Evolutionary conservation across 1,139 yeast genomes (phyloP).

Genomic region (Blastobotrys aristatus): DNA sequence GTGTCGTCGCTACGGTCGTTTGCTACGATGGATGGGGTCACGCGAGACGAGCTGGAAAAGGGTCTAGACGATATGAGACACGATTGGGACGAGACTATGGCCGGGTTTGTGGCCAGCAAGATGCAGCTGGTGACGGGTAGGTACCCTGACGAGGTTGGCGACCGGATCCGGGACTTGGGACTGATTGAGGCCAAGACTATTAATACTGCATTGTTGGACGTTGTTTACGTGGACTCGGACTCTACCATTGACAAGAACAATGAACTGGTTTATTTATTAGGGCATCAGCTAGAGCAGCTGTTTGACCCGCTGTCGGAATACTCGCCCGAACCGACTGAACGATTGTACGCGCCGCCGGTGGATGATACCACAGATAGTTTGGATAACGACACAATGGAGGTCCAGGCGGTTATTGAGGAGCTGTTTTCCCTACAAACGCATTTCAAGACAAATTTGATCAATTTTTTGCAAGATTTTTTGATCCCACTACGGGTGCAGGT

Average conservation of each 20-base stretch:
- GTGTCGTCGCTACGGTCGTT: conserved; percentile 65
- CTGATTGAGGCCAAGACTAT: conserved; percentile 52
- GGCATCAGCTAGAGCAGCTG: conserved; percentile 79
- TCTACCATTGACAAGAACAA: conserved; percentile 61
- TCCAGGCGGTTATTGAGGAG: conserved; percentile 56
- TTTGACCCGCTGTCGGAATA: conserved; percentile 89
- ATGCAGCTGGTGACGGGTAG: conserved; percentile 49
- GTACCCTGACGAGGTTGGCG: conserved; percentile 56
- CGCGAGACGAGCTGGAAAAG: conserved; percentile 21
- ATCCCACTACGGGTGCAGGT: conserved; percentile 74
- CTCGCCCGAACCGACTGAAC: conserved; percentile 81
- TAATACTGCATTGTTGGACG: conserved; percentile 60
- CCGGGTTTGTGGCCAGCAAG: conserved; percentile 64
- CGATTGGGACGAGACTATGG: conserved; percentile 66
- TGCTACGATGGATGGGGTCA: conserved; percentile 44
- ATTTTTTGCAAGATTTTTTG: conserved; percentile 68
- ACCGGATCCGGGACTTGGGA: conserved; percentile 49
- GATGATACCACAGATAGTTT: neutral
- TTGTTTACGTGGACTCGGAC: conserved; percentile 58
- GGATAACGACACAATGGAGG: conserved; percentile 17
- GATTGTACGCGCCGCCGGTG: conserved; percentile 53
- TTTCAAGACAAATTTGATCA: conserved; percentile 65
- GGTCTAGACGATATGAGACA: conserved; percentile 11
- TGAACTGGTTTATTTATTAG: conserved; percentile 64
- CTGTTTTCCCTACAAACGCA: conserved; percentile 65